Evolutionary conservation across 2,329 filamentous ascomycete species (phyloP), one percentile per base, ranked within the genome.

Genomic region (Akanthomyces lecanii): DNA sequence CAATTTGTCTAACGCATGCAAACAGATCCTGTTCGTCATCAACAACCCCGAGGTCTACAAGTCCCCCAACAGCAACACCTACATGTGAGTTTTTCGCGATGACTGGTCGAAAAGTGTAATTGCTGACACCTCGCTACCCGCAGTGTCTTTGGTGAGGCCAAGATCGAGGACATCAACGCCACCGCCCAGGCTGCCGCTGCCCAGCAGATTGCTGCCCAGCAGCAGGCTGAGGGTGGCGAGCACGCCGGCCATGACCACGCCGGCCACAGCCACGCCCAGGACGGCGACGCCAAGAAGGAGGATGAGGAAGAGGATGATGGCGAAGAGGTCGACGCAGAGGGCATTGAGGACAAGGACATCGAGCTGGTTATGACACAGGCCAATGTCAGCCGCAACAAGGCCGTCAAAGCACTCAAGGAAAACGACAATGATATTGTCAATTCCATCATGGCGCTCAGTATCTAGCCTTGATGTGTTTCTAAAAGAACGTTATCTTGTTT

Each of bases 401-500:
- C 95, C 66, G 87, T 99, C 83, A 99, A 98, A 83, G 95, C 96
- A 63, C 85, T 99, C 76, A 93, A 92, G 84, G 95, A 98, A 84
- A 99, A 99, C 77, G 94, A 98, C 82, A 97, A 98, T 75, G 95
- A 99, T 77, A 99, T 99, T 82, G 95, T 99, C 84, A 99, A 99
- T 86, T 97, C 95, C 72, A 99, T 99, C 83, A 99, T 99, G 95
- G 93, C 94, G 71, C 82, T 99, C 78, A 92, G 90, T 83, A 88
- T 92, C 84, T 93, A 82, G 52, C 28, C 52, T 40, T 51, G 52
- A 44, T 62, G 33, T 56, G 45, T 33, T 56, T 36, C 30, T n/a
- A 30, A 76, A 61, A 60, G 60, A 48, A 40, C 25, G 36, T 63
- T 60, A 55, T 56, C 62, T 60, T 63, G 30, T 61, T 52, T 28